Percentiles rank a stretch among this genome's conserved stretches.
These are phyloP conservation scores for Verticillium tricorpus DNA, from an alignment of 2,329 filamentous ascomycete genomes.

Conservation along the genomic window DNA sequence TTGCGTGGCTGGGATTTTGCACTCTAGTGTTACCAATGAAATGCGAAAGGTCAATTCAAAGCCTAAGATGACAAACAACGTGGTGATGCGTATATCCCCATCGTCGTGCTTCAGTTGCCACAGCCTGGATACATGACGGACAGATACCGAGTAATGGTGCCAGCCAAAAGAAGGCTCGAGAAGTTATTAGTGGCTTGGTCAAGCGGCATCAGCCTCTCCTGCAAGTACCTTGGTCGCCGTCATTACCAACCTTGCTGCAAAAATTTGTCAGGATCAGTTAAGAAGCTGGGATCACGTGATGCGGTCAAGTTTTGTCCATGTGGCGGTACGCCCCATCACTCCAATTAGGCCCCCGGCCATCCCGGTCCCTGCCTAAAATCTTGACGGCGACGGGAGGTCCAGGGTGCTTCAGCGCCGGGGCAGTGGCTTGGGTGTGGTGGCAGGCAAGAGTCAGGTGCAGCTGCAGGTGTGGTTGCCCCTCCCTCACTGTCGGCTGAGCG, in stretches of 20 bases:
- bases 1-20: background rate
- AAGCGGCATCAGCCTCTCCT: background rate
- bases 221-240: background rate
- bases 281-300: background rate
- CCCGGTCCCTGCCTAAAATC: background rate
- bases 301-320: background rate
- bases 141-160: background rate
- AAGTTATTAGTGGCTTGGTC: background rate
- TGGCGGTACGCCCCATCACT: background rate
- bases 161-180: background rate
- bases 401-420: background rate
- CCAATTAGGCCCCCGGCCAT: background rate
- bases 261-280: background rate
- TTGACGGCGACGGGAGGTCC: background rate
- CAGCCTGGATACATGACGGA: background rate
- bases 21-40: background rate
- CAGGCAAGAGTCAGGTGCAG: background rate
- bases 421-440: background rate
- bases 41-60: background rate
- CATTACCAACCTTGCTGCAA: background rate
- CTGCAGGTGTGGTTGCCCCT: background rate
- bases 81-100: background rate
- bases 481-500: background rate
- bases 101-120: too few relatives aligned
- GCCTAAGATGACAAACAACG: background rate